Evolutionary conservation across 345 rosid genomes (phyloP).

Genomic region (Arabis alpina): DNA sequence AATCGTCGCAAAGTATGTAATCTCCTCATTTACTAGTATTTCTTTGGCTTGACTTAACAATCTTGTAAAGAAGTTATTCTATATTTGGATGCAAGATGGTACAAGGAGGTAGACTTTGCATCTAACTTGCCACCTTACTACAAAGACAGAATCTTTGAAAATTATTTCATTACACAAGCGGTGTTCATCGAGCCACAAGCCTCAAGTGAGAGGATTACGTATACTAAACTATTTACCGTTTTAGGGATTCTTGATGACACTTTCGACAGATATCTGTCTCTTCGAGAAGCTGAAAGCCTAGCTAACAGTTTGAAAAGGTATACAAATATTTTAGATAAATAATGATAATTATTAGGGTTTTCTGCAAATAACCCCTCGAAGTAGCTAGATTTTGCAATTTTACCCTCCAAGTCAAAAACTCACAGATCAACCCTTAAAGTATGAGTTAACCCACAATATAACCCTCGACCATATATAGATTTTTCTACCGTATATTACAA

Average conservation of each 20-base stretch:
- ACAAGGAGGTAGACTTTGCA: background rate
- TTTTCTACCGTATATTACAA: too few relatives aligned
- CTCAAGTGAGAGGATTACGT: background rate
- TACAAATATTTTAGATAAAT: too few relatives aligned
- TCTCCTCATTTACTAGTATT: background rate
- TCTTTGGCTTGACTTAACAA: background rate
- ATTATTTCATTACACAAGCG: background rate
- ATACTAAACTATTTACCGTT: background rate
- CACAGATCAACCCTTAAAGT: too few relatives aligned
- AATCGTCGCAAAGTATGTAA: constrained; percentile 22
- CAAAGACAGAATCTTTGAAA: constrained; percentile 10
- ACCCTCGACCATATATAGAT: too few relatives aligned
- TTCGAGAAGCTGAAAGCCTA: constrained; percentile 23
- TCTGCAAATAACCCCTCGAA: too few relatives aligned
- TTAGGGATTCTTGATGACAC: constrained; percentile 22
- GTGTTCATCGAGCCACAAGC: background rate
- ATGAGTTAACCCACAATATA: too few relatives aligned
- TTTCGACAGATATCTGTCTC: constrained; percentile 29
- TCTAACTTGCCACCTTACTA: constrained; percentile 23
- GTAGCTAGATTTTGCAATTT: too few relatives aligned
- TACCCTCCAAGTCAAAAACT: too few relatives aligned
- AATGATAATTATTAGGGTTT: too few relatives aligned
- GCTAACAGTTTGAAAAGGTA: constrained; percentile 17
- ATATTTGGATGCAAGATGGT: constrained; percentile 23
- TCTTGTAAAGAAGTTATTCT: background rate